Evolutionary conservation across 2,329 filamentous ascomycete species (phyloP).

Genomic region (Botrytis aclada): DNA sequence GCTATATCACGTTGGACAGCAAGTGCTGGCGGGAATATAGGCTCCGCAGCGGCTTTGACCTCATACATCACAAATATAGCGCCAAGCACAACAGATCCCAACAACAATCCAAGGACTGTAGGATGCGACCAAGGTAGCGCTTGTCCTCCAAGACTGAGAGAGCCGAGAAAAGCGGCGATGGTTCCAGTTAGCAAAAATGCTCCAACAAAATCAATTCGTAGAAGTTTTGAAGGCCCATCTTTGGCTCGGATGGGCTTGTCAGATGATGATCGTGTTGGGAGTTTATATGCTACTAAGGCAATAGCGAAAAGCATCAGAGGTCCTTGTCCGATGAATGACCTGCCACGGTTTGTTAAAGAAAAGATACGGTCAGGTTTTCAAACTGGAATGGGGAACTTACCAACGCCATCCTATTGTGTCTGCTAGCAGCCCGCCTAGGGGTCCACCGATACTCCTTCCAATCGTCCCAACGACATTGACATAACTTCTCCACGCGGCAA

Average conservation of each 20-base stretch:
- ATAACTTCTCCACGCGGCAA: constrained; percentile 62
- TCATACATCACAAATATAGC: constrained; percentile 37
- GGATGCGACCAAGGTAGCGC: constrained; percentile 41
- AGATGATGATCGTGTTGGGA: constrained; percentile 37
- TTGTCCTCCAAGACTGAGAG: constrained; percentile 50
- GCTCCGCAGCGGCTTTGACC: constrained; percentile 48
- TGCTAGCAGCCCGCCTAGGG: constrained; percentile 67
- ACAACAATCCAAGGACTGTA: constrained; percentile 38
- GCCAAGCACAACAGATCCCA: constrained; percentile 34
- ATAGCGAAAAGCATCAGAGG: constrained; percentile 67
- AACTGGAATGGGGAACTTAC: constrained; percentile 41
- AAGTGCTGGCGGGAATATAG: constrained; percentile 57
- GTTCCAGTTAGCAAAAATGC: constrained; percentile 48
- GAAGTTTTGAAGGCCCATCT: constrained; percentile 64
- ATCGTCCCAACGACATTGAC: constrained; percentile 69
- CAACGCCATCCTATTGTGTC: constrained; percentile 75
- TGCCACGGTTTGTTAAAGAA: constrained; percentile 30
- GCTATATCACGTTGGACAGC: constrained; percentile 52
- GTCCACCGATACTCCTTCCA: constrained; percentile 67
- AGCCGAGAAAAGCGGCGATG: constrained; percentile 40
- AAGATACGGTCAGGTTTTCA: background rate
- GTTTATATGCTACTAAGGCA: constrained; percentile 57
- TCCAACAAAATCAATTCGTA: constrained; percentile 70
- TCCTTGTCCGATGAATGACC: constrained; percentile 69
- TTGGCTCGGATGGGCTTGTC: constrained; percentile 57